These are phyloP conservation scores for Cajanus cajan DNA, from an alignment of 306 rosid genomes.

Conservation along the genomic window DNA sequence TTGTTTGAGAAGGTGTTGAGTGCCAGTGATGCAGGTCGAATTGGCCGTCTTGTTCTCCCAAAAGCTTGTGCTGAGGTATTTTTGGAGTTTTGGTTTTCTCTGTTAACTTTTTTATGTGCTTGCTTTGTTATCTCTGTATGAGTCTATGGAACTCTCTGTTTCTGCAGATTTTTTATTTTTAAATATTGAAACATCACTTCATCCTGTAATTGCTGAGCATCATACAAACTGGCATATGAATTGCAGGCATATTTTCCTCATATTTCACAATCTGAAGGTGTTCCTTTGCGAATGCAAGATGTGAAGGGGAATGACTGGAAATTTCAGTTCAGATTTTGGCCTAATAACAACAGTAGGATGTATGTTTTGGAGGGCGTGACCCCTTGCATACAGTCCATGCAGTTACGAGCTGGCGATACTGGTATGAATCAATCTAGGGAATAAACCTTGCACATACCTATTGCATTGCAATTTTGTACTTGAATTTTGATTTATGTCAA, in stretches of 20 bases:
- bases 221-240: constrained; percentile 20
- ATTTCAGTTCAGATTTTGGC: constrained; percentile 99
- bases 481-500: background rate
- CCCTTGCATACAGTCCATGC: constrained; percentile 99
- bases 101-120: background rate
- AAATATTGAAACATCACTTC: background rate
- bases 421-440: constrained; percentile 54
- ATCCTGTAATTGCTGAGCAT: constrained; percentile 18
- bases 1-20: constrained; percentile 94
- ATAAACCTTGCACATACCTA: constrained; percentile 1
- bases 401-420: constrained; percentile 88
- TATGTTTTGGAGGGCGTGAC: constrained; percentile 99
- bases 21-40: constrained; percentile 99
- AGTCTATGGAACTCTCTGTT: background rate
- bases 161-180: background rate
- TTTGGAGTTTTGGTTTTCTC: constrained; percentile 16
- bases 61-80: constrained; percentile 99
- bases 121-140: background rate
- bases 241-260: constrained; percentile 94
- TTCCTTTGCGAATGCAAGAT: constrained; percentile 85
- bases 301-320: constrained; percentile 97
- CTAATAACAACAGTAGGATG: constrained; percentile 98
- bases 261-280: constrained; percentile 92
- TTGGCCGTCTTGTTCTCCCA: constrained; percentile 98
- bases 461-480: background rate